Evolutionary conservation across 495 filamentous ascomycete genomes (phyloP), one percentile per base, ranked within the genome.

Genomic region (Cryomyces minteri): DNA sequence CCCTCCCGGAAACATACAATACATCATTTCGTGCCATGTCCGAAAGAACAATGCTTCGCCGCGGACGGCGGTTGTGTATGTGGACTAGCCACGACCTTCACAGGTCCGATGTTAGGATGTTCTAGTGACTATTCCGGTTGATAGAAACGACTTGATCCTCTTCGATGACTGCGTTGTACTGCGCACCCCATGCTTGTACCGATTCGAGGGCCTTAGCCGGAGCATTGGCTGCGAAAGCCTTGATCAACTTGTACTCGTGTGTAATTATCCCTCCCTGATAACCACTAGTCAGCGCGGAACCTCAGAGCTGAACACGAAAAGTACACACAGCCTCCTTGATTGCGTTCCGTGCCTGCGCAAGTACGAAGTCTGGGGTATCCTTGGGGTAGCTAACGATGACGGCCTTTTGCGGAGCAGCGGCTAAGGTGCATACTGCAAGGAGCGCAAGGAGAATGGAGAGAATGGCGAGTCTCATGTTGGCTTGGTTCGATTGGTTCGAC

Each of bases 341-440:
- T 0, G 75, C 76, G 32, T 78, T 63, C 66, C 77, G 92, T 34
- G 81, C 84, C 42, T 80, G 56, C 10, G 72, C 62, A 25, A 93
- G 53, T 14, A 90, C 65, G 28, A 66, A 69, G 44, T 80, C 67
- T 11, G 87, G 81, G 5, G 84, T 88, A 42, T 76, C 68, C 36
- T 73, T 63, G 28, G 79, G 77, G 58, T 84, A 94, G 54, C 72
- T 82, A 55, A 94, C 68, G 48, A 93, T 72, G 43, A 88, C 74
- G 41, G 79, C 73, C 55, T 87, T 84, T 48, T 79, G 70, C 28
- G 72, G 65, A 42, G 71, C 68, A 18, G 65, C 64, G 39, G 68
- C 77, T 48, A 75, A 62, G 37, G 66, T 67, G 45, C 62, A 48
- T 45, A 73, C 53, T 10, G 72, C 67, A 14, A 85, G 58, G 12